A percentile compares a stretch with the other conserved stretches of the same genome.
Conservation (phyloP, 768 basidiomycete genomes). For the Tremella mesenterica region DNA sequence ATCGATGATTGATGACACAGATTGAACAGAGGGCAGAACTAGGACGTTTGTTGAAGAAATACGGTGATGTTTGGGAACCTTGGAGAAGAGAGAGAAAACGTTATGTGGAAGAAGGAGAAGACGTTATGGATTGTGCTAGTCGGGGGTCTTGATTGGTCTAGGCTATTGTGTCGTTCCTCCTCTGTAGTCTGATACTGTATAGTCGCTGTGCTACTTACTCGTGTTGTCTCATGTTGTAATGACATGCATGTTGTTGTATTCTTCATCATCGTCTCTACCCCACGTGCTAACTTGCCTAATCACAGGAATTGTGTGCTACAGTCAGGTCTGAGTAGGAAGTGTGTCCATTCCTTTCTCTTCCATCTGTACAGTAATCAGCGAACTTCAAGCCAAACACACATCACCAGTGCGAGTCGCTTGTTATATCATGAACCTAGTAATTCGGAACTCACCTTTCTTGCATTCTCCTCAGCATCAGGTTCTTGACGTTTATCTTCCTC, state of each 20-base stretch:
- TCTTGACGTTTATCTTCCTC: constrained; percentile 29
- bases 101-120: constrained; percentile 37
- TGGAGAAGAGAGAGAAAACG: constrained; percentile 64
- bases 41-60: constrained; percentile 64
- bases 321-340: constrained; percentile 30
- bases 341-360: constrained; percentile 32
- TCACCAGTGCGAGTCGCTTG: too few relatives aligned
- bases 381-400: not conserved
- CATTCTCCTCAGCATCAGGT: constrained; percentile 33
- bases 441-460: constrained; percentile 23
- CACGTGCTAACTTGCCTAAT: not conserved
- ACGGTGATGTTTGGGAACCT: constrained; percentile 75
- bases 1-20: constrained; percentile 47
- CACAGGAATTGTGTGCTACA: not conserved
- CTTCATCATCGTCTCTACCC: not conserved
- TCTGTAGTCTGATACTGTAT: not conserved
- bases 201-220: too few relatives aligned
- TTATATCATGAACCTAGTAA: too few relatives aligned
- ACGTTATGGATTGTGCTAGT: constrained; percentile 39
- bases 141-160: constrained; percentile 14
- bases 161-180: not conserved
- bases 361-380: constrained; percentile 16
- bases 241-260: not conserved
- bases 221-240: too few relatives aligned
- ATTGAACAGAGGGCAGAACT: constrained; percentile 78